Percentiles rank a stretch among this genome's conserved stretches.
These are phyloP conservation scores for Pseudogymnoascus sp. DNA, from an alignment of 2,329 filamentous ascomycete genomes.

Conservation along the genomic window DNA sequence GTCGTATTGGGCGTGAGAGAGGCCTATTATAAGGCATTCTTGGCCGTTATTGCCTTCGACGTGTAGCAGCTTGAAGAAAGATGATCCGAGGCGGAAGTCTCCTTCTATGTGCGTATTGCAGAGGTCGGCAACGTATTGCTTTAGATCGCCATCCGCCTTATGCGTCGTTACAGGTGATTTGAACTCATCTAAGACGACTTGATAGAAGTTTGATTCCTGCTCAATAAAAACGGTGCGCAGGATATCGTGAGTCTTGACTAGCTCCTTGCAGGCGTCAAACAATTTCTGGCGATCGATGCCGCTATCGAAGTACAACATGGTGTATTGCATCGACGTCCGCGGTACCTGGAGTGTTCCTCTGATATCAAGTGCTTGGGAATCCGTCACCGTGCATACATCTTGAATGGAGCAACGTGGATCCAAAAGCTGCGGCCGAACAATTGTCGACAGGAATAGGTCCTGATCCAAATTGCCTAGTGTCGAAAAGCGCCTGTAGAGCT, in stretches of 20 bases:
- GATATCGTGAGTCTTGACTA: slow-evolving; percentile 30
- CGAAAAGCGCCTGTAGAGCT: slow-evolving; percentile 30
- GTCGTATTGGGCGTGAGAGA: slow-evolving; percentile 53
- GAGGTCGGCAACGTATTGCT: slow-evolving; percentile 25
- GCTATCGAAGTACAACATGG: slow-evolving; percentile 27
- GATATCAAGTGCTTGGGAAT: slow-evolving; percentile 34
- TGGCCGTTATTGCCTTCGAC: slow-evolving; percentile 19
- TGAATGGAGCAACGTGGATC: slow-evolving; percentile 30
- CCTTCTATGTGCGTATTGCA: slow-evolving; percentile 29
- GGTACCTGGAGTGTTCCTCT: slow-evolving; percentile 30
- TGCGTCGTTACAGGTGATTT: slow-evolving; percentile 23
- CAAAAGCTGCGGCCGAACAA: slow-evolving; percentile 30
- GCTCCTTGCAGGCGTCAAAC: slow-evolving; percentile 23
- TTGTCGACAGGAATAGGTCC: slow-evolving; percentile 28
- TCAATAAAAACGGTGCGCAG: slow-evolving; percentile 32
- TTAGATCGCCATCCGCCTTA: slow-evolving; percentile 24
- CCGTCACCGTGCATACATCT: slow-evolving; percentile 32
- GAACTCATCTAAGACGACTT: slow-evolving; percentile 30
- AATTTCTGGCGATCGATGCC: slow-evolving; percentile 24
- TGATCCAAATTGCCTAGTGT: slow-evolving; percentile 27
- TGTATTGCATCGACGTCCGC: slow-evolving; percentile 32
- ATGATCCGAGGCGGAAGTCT: slow-evolving; percentile 31
- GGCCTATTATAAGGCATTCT: slow-evolving; percentile 31
- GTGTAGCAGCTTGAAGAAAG: slow-evolving; percentile 28
- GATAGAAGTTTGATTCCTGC: slow-evolving; percentile 28